Evolutionary conservation across 768 basidiomycete genomes (phyloP).

Genomic region (Xerocomellus intermedius): DNA sequence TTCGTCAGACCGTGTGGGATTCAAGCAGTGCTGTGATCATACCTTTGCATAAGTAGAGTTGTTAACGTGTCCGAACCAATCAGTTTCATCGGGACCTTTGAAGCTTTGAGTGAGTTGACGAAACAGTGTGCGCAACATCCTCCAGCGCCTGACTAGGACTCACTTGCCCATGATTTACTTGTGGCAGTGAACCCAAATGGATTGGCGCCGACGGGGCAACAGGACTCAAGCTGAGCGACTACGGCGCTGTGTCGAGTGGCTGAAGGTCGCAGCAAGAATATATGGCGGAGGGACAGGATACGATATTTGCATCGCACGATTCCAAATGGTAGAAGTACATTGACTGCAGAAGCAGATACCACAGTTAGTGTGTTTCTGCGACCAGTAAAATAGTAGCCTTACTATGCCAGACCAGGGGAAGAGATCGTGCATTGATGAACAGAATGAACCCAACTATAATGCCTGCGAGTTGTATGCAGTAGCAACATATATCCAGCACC

Average conservation of each 20-base stretch:
- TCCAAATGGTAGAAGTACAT: conserved; percentile 10
- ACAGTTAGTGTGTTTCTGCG: background rate
- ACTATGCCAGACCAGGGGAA: conserved; percentile 17
- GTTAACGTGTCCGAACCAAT: conserved; percentile 18
- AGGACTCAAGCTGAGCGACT: conserved; percentile 11
- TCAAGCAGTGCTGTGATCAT: background rate
- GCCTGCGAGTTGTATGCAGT: background rate
- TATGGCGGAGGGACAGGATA: conserved; percentile 4
- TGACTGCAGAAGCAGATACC: background rate
- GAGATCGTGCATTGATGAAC: conserved; percentile 11
- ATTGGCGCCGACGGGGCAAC: conserved; percentile 15
- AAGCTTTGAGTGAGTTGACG: background rate
- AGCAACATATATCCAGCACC: background rate
- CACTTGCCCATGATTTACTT: conserved; percentile 14
- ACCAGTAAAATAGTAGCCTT: background rate
- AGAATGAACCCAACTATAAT: conserved; percentile 5
- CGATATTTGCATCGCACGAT: conserved; percentile 11
- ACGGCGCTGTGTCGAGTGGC: conserved; percentile 10
- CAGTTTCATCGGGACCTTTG: conserved; percentile 18
- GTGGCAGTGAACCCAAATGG: conserved; percentile 13
- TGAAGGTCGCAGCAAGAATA: conserved; percentile 5
- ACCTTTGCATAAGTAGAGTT: conserved; percentile 18
- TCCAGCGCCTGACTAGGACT: conserved; percentile 1
- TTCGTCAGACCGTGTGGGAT: background rate
- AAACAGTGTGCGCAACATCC: background rate